Evolutionary conservation across 768 basidiomycete genomes (phyloP), one percentile per base, ranked within the genome.

Genomic region (Ephemerocybe angulata): DNA sequence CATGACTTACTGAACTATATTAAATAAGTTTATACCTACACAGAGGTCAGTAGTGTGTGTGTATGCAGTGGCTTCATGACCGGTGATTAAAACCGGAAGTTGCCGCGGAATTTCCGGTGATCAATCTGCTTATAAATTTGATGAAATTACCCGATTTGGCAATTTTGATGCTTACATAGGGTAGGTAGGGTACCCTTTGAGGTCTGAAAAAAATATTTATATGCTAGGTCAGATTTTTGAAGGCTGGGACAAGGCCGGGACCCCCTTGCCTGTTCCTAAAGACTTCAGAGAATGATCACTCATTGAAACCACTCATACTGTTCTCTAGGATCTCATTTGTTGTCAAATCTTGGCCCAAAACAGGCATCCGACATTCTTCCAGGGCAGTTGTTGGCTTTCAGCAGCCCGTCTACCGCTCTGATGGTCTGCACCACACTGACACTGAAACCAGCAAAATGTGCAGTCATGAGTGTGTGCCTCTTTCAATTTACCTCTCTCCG

Each of bases 391-490:
- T 4, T 54, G 38, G 2, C 51, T 47, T 48, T 62, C 57, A 31
- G 56, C 50, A 1, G 62, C 57, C 21, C 25, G 35, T 12, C 49
- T 49, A 1, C 63, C 62, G 13, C 31, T 19, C 21, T 25, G 29
- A 43, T 65, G 35, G 35, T 63, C 54, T 11, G 44, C 31, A 2
- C 63, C 63, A 27, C 61, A 60, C 28, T 59, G 56, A 37, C 63
- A 62, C 42, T 62, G 63, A 55, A 52, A 64, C 3, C 43, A 40
- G 4, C 56, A 38, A 5, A 31, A 28, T 3, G 13, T 4, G 10
- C 40, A 40, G 5, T 41, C 37, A 4, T 21, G 25, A 41, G 28
- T n/a, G 3, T 41, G 25, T 12, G 19, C 19, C 19, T 17, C 28
- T 12, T 50, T 47, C 21, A 15, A 19, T 4, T 29, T 30, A 30